These are phyloP conservation scores for Talaromyces sp. DNA, from an alignment of 2,329 filamentous ascomycete genomes.

Conservation along the genomic window DNA sequence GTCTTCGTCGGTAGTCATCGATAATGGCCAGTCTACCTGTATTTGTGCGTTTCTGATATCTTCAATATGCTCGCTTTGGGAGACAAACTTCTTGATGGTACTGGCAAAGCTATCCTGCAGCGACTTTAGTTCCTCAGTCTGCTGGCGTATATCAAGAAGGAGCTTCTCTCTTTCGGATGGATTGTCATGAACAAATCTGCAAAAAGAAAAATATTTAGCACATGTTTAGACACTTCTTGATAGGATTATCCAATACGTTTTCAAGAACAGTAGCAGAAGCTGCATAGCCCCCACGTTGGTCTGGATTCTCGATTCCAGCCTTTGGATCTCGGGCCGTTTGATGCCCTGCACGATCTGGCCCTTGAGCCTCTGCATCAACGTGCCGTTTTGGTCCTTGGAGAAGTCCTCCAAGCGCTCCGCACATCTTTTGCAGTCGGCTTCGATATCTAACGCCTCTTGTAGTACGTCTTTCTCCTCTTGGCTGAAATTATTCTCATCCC, in stretches of 20 bases:
- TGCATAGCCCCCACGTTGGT: constrained; percentile 5
- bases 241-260: background rate
- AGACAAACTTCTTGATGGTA: background rate
- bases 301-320: background rate
- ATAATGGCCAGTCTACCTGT: background rate
- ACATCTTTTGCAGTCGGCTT: background rate
- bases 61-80: background rate
- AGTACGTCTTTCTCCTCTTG: background rate
- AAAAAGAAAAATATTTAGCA: background rate
- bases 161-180: background rate
- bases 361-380: background rate
- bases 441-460: background rate
- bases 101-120: background rate
- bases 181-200: background rate
- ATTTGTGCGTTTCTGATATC: background rate
- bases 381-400: background rate
- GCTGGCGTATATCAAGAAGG: background rate
- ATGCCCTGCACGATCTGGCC: background rate
- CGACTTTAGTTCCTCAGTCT: background rate
- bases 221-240: background rate
- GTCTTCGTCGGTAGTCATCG: background rate
- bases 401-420: background rate
- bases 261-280: background rate
- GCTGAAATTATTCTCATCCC: background rate
- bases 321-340: constrained; percentile 2